A percentile compares a stretch with the other conserved stretches of the same genome.
These are phyloP conservation scores for Protomyces arabidopsidicola DNA, from an alignment of 1,139 yeast species.

Conservation along the genomic window DNA sequence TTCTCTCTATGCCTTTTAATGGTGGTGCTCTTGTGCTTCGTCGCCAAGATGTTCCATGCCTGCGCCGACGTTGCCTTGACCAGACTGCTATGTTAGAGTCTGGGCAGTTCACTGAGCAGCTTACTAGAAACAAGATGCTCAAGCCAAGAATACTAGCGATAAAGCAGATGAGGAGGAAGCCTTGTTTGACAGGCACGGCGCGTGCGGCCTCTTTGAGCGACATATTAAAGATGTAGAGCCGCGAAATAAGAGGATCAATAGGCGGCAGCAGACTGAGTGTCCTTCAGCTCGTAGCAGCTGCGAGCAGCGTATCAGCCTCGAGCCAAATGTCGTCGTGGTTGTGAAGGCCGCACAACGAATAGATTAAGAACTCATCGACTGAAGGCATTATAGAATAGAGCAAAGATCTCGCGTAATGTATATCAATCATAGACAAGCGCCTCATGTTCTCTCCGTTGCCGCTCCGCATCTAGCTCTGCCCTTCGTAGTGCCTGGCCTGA, in stretches of 20 bases:
- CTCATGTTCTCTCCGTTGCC: background rate
- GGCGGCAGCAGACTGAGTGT: too few species aligned
- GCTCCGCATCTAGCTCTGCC: background rate
- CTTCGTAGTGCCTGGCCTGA: background rate
- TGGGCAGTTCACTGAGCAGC: background rate
- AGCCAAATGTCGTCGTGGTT: too few species aligned
- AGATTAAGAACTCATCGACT: too few species aligned
- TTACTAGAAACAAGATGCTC: slow-evolving; percentile 1
- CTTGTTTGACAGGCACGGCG: slow-evolving; percentile 2
- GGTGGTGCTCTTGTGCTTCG: slow-evolving; percentile 25
- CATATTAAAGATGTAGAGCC: background rate
- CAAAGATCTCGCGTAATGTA: background rate
- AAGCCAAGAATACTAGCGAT: background rate
- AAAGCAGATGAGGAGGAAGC: slow-evolving; percentile 13
- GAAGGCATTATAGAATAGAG: background rate
- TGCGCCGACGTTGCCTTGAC: slow-evolving; percentile 10
- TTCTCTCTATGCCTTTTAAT: background rate
- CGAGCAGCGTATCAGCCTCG: too few species aligned
- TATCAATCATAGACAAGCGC: background rate
- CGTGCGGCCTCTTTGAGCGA: slow-evolving; percentile 3
- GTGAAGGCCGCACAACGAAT: too few species aligned
- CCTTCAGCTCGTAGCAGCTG: too few species aligned
- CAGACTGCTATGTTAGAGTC: background rate
- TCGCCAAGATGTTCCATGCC: slow-evolving; percentile 10
- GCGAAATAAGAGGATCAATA: too few species aligned